Percentiles rank a stretch among this genome's conserved stretches.
Conservation (phyloP, 345 rosid species). For the Moricandia moricandioides region DNA sequence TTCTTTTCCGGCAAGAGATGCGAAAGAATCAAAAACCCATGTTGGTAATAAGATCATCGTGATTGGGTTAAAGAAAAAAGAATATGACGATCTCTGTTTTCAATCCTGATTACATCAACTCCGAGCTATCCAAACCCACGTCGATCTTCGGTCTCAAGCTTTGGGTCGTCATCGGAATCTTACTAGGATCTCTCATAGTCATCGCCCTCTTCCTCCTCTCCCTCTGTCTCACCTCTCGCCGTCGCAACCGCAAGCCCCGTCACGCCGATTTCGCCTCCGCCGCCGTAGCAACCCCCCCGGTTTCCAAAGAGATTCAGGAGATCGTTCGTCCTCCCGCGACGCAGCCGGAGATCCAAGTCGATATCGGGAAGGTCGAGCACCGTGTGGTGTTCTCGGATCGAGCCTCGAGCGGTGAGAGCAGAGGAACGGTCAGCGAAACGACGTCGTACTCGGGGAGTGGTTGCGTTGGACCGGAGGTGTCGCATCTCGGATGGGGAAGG, state of each 20-base stretch:
- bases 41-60: neutral
- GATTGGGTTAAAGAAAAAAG: neutral
- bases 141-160: constrained; percentile 74
- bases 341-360: constrained; percentile 80
- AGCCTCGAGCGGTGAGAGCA: constrained; percentile 76
- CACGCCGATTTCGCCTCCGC: constrained; percentile 27
- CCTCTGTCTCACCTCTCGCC: constrained; percentile 68
- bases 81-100: constrained; percentile 22
- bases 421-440: constrained; percentile 58
- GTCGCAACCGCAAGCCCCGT: constrained; percentile 42
- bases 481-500: constrained; percentile 59
- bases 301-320: constrained; percentile 86
- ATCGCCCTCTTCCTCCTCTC: constrained; percentile 78
- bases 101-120: constrained; percentile 34
- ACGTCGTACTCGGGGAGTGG: constrained; percentile 49
- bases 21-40: constrained; percentile 16
- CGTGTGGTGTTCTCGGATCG: constrained; percentile 78
- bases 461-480: constrained; percentile 50
- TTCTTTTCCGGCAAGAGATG: constrained; percentile 23
- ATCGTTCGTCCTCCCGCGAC: constrained; percentile 43
- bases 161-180: constrained; percentile 78
- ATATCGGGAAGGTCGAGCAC: constrained; percentile 87
- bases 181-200: constrained; percentile 73
- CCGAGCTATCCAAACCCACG: constrained; percentile 57
- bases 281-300: constrained; percentile 35